A percentile compares a stretch with the other conserved stretches of the same genome.
Evolutionary conservation across 345 rosid species (phyloP).

Genomic region (Citrus maxima): DNA sequence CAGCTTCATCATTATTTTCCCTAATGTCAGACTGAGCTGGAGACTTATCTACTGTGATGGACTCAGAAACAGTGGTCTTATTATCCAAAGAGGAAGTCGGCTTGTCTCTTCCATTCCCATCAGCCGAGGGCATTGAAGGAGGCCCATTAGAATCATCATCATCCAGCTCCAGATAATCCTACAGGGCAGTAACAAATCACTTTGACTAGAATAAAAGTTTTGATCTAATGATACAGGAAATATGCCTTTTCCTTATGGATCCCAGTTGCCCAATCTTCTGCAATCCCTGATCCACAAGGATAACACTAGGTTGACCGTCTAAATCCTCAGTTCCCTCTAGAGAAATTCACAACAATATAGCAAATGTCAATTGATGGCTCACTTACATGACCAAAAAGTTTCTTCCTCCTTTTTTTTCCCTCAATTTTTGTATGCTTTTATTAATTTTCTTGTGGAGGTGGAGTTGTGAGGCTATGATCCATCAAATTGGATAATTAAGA

Average conservation of each 20-base stretch:
- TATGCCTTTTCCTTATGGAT: background rate
- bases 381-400: background rate
- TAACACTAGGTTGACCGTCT: background rate
- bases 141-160: constrained; percentile 43
- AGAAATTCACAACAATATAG: background rate
- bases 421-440: background rate
- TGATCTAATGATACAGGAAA: background rate
- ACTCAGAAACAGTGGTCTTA: constrained; percentile 32
- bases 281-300: background rate
- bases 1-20: constrained; percentile 31
- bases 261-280: background rate
- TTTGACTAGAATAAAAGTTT: background rate
- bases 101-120: constrained; percentile 38
- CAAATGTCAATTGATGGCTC: background rate
- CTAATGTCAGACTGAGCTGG: constrained; percentile 32
- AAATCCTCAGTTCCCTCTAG: background rate
- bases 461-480: background rate
- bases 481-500: background rate
- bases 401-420: too few species aligned
- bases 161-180: constrained; percentile 81
- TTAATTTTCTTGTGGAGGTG: too few species aligned
- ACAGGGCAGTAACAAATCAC: constrained; percentile 1
- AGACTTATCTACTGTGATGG: constrained; percentile 29
- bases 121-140: constrained; percentile 24
- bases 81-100: constrained; percentile 26